Conservation (phyloP, 2,329 filamentous ascomycete species). For the Fusarium siculi region DNA sequence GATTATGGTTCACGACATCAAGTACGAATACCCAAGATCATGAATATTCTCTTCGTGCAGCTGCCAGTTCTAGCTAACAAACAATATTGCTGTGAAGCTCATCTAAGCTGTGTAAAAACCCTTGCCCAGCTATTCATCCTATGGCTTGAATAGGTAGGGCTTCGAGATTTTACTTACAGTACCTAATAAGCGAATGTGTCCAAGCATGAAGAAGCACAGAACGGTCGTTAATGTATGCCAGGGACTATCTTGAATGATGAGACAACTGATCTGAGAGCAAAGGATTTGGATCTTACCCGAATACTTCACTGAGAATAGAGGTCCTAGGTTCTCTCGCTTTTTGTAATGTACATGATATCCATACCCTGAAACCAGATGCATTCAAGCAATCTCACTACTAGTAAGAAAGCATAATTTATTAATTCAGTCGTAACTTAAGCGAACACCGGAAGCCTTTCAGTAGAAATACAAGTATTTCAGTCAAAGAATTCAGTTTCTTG, state of each 20-base stretch:
- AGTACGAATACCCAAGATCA: conserved; percentile 1
- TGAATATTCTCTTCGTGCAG: neutral
- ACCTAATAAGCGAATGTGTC: neutral
- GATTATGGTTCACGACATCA: conserved; percentile 13
- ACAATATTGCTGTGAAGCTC: neutral
- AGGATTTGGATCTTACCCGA: no score
- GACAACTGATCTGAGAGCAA: neutral
- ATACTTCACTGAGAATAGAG: neutral
- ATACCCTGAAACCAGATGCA: neutral
- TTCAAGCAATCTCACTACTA: neutral
- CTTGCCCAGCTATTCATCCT: neutral
- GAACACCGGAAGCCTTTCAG: neutral
- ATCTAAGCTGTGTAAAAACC: neutral
- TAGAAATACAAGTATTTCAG: neutral
- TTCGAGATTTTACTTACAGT: no score
- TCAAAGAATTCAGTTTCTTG: neutral
- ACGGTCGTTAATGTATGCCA: neutral
- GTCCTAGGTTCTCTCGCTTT: neutral
- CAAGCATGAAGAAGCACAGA: neutral
- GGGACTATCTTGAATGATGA: neutral
- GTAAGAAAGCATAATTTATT: neutral
- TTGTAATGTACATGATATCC: neutral
- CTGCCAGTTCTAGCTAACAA: neutral
- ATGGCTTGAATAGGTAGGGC: neutral
- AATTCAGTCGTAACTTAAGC: neutral